Evolutionary conservation across 2,329 filamentous ascomycete species (phyloP), one percentile per base, ranked within the genome.

Genomic region (Aspergillus amoenus): DNA sequence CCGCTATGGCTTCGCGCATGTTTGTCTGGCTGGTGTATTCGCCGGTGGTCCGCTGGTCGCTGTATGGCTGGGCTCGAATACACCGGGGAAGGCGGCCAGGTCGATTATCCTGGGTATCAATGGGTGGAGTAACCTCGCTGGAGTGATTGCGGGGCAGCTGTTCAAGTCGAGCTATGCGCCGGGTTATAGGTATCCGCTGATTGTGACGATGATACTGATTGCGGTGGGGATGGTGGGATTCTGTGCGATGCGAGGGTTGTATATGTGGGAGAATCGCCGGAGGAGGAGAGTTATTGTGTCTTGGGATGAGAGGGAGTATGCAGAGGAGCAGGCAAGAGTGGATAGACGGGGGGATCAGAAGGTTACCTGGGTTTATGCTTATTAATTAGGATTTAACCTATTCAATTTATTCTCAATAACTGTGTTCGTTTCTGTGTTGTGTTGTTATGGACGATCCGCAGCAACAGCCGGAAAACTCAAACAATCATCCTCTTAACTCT

Each of bases 1-100:
- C 5, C 47, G 57, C 13, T 56, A 60, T 27, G 58, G 58, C 8
- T 60, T 60, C 24, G 54, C 58, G n/a, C 58, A 60, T 42, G 50
- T 60, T 18, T 60, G 58, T 40, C 40, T 60, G 11, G 55, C 58
- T 8, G 58, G 58, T 15, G 50, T 60, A 5, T 60, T 57, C 12
- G 51, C 42, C 5, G 54, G 54, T 1, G 58, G 58, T 3, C 58
- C 58, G 1, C 18, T 60, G 4, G 40, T 57, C 15, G 58, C 55
- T 6, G 55, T 56, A 1, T 56, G 55, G 55, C 22, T 56, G 5
- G 55, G 48, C 1, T 30, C 40, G 9, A 56, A 56, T 40, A 56
- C 55, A 0, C 55, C 55, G 2, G 27, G 17, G 3, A 56, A 46
- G 30, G 55, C 41, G 5, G 18, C 24, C 1, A 24, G 49, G 2